Conservation (phyloP, 495 filamentous ascomycete species). For the Aspergillus asperescens region DNA sequence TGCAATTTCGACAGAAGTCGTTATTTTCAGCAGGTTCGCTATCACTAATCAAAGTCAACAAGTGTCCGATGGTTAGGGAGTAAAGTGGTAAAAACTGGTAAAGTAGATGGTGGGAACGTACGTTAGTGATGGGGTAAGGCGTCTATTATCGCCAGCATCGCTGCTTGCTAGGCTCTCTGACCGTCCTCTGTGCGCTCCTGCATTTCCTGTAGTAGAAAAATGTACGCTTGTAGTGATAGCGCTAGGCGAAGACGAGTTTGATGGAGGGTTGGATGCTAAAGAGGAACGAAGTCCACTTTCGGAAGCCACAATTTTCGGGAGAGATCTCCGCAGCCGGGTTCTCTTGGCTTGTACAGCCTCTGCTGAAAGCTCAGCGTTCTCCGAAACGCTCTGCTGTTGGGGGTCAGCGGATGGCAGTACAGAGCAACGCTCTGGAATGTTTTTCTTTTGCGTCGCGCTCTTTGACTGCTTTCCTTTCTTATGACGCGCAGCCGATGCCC, state of each 20-base stretch:
- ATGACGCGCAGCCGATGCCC: constrained; percentile 15
- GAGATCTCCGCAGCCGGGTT: constrained; percentile 22
- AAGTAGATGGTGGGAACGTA: not conserved
- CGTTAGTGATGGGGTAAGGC: constrained; percentile 18
- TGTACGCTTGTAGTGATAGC: not conserved
- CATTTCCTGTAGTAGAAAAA: not conserved
- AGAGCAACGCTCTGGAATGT: constrained; percentile 10
- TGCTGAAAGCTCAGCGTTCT: constrained; percentile 24
- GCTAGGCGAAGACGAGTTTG: constrained; percentile 15
- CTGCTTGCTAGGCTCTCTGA: constrained; percentile 21
- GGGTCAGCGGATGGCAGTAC: constrained; percentile 13
- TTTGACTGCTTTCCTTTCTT: constrained; percentile 29
- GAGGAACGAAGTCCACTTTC: constrained; percentile 27
- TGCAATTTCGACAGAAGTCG: constrained; percentile 80
- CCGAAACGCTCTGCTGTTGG: constrained; percentile 28
- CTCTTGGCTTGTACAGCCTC: constrained; percentile 27
- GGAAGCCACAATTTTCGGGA: constrained; percentile 18
- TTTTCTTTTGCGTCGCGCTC: constrained; percentile 24
- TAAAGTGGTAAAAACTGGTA: not conserved
- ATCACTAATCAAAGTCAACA: constrained; percentile 15
- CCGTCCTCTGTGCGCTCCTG: constrained; percentile 3
- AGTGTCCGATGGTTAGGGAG: not conserved
- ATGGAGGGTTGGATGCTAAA: constrained; percentile 13
- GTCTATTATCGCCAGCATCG: constrained; percentile 25
- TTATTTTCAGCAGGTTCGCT: constrained; percentile 60